Conservation (phyloP, 352 stramenopile species). For the Globisporangium irregulare region DNA sequence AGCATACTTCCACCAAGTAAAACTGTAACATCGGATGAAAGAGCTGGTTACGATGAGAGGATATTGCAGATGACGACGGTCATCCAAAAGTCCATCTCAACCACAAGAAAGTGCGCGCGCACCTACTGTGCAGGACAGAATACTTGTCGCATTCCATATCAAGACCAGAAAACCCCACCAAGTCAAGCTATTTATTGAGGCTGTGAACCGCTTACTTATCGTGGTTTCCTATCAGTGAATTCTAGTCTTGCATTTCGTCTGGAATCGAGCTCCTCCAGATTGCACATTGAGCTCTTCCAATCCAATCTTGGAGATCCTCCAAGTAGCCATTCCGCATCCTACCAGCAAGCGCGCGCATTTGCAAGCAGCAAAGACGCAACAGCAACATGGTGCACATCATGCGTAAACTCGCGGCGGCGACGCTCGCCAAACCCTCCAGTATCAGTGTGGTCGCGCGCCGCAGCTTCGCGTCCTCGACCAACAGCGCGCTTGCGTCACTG, state of each 20-base stretch:
- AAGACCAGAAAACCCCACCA: background rate
- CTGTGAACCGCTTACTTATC: background rate
- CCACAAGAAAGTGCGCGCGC: background rate
- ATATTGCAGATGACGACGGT: background rate
- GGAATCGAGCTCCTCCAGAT: background rate
- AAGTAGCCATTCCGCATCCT: conserved; percentile 10
- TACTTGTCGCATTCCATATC: background rate
- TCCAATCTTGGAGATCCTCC: background rate
- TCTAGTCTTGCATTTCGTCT: background rate
- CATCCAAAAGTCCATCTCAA: background rate
- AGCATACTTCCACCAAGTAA: no score
- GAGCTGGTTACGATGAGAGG: no score
- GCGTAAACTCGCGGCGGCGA: conserved; percentile 8
- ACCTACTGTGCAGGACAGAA: background rate
- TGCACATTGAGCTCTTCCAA: conserved; percentile 4
- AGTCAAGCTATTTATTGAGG: background rate
- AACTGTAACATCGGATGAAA: no score
- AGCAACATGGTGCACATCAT: conserved; percentile 14
- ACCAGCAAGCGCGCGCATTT: background rate
- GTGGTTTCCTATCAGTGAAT: background rate
- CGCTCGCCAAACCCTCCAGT: background rate
- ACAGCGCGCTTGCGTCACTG: conserved; percentile 41
- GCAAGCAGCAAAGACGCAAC: background rate
- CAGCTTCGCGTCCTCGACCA: conserved; percentile 10
- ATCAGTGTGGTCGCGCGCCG: background rate